phyloP scores from a whole-genome alignment of 1,139 yeast species.

The Yamadazyma epiphylla region DNA sequence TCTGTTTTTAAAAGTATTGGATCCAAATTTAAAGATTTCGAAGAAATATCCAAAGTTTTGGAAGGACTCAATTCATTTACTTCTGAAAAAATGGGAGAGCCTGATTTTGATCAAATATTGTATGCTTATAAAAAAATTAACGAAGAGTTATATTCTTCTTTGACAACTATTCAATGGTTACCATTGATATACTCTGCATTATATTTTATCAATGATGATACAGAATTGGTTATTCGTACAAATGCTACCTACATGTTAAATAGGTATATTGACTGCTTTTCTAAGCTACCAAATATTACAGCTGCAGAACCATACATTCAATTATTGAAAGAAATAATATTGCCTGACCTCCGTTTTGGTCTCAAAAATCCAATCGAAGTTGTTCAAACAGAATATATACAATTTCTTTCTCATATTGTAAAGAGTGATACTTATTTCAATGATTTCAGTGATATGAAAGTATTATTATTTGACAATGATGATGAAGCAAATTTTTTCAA shows the following conservation, averaged over 20 bases:
- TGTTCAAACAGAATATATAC: slow-evolving; percentile 68
- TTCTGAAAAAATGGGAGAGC: slow-evolving; percentile 51
- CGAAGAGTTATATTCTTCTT: slow-evolving; percentile 43
- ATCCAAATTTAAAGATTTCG: slow-evolving; percentile 39
- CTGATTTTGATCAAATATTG: slow-evolving; percentile 75
- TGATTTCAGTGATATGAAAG: slow-evolving; percentile 65
- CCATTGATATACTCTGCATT: slow-evolving; percentile 71
- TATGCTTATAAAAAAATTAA: slow-evolving; percentile 64
- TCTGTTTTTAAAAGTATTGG: slow-evolving; percentile 61
- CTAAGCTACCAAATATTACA: slow-evolving; percentile 26
- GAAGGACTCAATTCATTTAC: slow-evolving; percentile 70
- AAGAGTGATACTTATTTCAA: slow-evolving; percentile 42
- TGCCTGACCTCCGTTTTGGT: slow-evolving; percentile 70
- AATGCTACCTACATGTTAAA: slow-evolving; percentile 68
- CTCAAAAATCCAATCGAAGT: slow-evolving; percentile 59
- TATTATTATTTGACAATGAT: slow-evolving; percentile 61
- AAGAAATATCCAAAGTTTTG: slow-evolving; percentile 48
- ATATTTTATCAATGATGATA: slow-evolving; percentile 71
- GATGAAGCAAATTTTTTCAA: slow-evolving; percentile 84
- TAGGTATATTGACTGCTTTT: slow-evolving; percentile 61
- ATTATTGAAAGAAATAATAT: slow-evolving; percentile 50
- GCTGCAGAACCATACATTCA: slow-evolving; percentile 35
- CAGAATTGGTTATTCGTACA: slow-evolving; percentile 76
- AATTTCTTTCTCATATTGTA: slow-evolving; percentile 64
- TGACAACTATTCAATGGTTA: slow-evolving; percentile 66